phyloP scores from a whole-genome alignment of 2,329 filamentous ascomycete species.

The Colletotrichum musae region DNA sequence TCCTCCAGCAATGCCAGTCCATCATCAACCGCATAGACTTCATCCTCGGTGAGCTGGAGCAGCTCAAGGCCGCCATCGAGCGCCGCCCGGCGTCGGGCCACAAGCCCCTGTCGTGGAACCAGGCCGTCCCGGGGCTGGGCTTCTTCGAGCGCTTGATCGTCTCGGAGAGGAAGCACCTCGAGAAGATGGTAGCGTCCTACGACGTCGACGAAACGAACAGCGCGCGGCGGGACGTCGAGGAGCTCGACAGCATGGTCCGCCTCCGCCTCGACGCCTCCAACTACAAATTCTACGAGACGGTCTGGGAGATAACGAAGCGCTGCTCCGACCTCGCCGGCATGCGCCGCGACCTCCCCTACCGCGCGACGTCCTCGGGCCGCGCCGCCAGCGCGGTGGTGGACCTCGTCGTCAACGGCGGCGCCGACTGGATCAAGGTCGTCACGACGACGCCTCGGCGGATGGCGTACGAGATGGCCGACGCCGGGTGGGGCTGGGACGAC shows the following conservation, averaged over 20 bases:
- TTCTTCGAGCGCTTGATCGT: conserved; percentile 38
- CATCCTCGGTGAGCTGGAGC: conserved; percentile 35
- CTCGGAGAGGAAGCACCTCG: conserved; percentile 40
- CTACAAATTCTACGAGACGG: conserved; percentile 40
- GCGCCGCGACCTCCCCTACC: conserved; percentile 34
- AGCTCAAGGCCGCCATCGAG: conserved; percentile 38
- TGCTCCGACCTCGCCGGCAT: conserved; percentile 36
- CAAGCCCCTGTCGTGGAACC: conserved; percentile 40
- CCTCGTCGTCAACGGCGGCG: conserved; percentile 37
- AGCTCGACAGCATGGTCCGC: conserved; percentile 25
- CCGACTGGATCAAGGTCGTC: conserved; percentile 41
- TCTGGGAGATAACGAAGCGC: conserved; percentile 41
- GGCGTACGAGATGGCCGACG: conserved; percentile 56
- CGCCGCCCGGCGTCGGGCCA: conserved; percentile 29
- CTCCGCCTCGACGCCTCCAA: conserved; percentile 40
- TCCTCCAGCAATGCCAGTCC: conserved; percentile 32
- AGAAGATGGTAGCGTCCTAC: conserved; percentile 35
- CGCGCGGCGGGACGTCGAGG: conserved; percentile 9
- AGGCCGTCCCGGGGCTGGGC: conserved; percentile 38
- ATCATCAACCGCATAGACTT: conserved; percentile 29
- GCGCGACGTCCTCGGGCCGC: conserved; percentile 9
- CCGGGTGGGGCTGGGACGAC: conserved; percentile 59
- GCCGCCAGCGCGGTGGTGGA: conserved; percentile 33
- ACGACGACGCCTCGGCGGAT: conserved; percentile 46
- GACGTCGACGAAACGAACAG: not conserved